These are phyloP conservation scores for Erigeron philadelphicus DNA, from an alignment of 140 eudicot species.

Conservation along the genomic window DNA sequence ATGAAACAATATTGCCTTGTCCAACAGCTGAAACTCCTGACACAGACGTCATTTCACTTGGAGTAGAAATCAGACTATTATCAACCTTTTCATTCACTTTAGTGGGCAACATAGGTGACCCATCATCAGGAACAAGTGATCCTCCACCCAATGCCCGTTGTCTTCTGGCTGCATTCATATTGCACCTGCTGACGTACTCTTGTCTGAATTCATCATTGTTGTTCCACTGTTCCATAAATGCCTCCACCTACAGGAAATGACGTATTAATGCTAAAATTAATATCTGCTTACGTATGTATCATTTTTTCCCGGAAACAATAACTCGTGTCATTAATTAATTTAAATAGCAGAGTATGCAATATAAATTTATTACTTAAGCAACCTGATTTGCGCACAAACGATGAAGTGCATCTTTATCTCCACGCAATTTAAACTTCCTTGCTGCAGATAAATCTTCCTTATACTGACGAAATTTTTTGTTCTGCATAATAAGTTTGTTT, in stretches of 20 bases:
- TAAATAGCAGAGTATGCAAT: constrained; percentile 10
- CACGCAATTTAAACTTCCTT: constrained; percentile 40
- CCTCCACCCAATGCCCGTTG: constrained; percentile 63
- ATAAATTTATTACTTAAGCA: constrained; percentile 3
- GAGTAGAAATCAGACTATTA: constrained; percentile 25
- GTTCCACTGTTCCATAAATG: constrained; percentile 69
- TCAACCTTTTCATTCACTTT: constrained; percentile 36
- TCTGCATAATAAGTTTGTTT: constrained; percentile 40
- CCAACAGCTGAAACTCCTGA: constrained; percentile 30
- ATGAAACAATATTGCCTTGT: constrained; percentile 29
- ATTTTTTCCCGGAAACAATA: neutral
- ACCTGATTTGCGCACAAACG: constrained; percentile 67
- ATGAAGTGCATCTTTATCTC: constrained; percentile 56
- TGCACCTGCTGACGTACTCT: constrained; percentile 58
- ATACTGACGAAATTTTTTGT: constrained; percentile 41
- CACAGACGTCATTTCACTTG: constrained; percentile 27
- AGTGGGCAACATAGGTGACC: constrained; percentile 38
- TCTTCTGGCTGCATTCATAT: constrained; percentile 60
- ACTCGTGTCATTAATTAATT: neutral
- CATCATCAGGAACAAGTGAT: constrained; percentile 62
- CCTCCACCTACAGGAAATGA: constrained; percentile 51
- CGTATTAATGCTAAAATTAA: constrained; percentile 15
- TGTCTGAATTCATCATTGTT: constrained; percentile 60
- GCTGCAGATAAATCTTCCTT: constrained; percentile 59
- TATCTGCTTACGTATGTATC: constrained; percentile 12